These are phyloP conservation scores for Datisca glomerata DNA, from an alignment of 306 rosid species.

Conservation along the genomic window DNA sequence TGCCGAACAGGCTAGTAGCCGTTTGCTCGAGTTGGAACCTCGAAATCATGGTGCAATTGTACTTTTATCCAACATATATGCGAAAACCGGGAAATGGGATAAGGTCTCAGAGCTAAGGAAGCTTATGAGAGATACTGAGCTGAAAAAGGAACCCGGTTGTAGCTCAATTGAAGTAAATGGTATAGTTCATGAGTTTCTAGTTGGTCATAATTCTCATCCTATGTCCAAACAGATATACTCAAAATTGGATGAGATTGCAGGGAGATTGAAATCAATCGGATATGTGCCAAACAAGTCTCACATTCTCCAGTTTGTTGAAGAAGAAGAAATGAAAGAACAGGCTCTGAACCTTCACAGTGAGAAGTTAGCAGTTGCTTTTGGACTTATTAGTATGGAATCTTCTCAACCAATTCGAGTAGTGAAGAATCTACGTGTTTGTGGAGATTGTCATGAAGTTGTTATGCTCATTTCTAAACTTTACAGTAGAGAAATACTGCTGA, in stretches of 20 bases:
- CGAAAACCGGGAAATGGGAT: slow-evolving; percentile 48
- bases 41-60: slow-evolving; percentile 50
- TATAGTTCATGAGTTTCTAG: slow-evolving; percentile 35
- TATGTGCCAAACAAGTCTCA: slow-evolving; percentile 40
- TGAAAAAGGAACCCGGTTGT: slow-evolving; percentile 53
- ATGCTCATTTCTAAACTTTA: slow-evolving; percentile 44
- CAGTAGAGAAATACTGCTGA: slow-evolving; percentile 35
- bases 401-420: slow-evolving; percentile 49
- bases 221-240: slow-evolving; percentile 28
- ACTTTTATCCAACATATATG: slow-evolving; percentile 46
- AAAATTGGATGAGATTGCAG: slow-evolving; percentile 45
- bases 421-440: slow-evolving; percentile 59
- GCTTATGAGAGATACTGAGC: slow-evolving; percentile 37
- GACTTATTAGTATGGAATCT: slow-evolving; percentile 31
- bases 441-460: slow-evolving; percentile 48
- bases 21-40: slow-evolving; percentile 45
- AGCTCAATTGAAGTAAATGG: slow-evolving; percentile 44
- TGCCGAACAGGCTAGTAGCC: slow-evolving; percentile 39
- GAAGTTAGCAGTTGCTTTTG: slow-evolving; percentile 52
- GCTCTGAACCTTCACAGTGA: slow-evolving; percentile 46
- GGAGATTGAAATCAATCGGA: slow-evolving; percentile 30
- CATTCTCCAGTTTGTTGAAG: slow-evolving; percentile 41
- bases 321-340: slow-evolving; percentile 41
- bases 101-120: slow-evolving; percentile 46
- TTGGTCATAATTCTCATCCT: slow-evolving; percentile 46